Evolutionary conservation across 1,284 basidiomycete species (phyloP), one percentile per base, ranked within the genome.

Genomic region (Tilletiopsis washingtonensis): DNA sequence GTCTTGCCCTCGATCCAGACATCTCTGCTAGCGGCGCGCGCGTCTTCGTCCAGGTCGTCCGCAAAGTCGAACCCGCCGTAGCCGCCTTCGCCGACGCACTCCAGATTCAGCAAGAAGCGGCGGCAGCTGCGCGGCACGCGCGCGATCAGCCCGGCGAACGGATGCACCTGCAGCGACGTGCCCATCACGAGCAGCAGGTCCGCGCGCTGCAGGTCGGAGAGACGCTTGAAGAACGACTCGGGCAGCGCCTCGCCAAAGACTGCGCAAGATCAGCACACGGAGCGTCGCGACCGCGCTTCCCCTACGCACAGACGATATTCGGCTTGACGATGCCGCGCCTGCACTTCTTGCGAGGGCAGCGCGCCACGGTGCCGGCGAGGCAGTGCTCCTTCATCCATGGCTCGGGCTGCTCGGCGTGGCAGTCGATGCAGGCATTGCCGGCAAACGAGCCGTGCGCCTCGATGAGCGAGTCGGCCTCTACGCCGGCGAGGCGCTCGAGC

Each of bases 161-260:
- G 80, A 21, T 79, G 76, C 1, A 80, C 79, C 4, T 58, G 49
- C 9, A 93, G 79, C 2, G 89, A 93, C 0, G 93, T 97, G 23
- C 93, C 93, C 60, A 97, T 83, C 25, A 96, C 82, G 59, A 97
- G 83, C 17, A 97, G 80, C 9, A 97, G 78, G 73, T 97, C 89
- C 2, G 87, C 87, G 19, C 64, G 36, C 3, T 77, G 66, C 23
- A 78, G 75, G 36, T 78, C 77, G 51, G 71, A 49, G 5, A 67
- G 48, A 29, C 59, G 54, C 7, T 53, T 29, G 43, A 73, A 73
- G 51, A 74, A 74, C 2, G 59, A 53, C 4, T 55, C 42, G 0
- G 72, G 72, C 9, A 74, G 43, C 3, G 49, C 56, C 43, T 74
- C 72, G 19, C 71, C 72, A 45, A 73, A 73, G 46, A 73, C 53